Evolutionary conservation across 768 basidiomycete species (phyloP).

Genomic region (Pulveroboletus frians): DNA sequence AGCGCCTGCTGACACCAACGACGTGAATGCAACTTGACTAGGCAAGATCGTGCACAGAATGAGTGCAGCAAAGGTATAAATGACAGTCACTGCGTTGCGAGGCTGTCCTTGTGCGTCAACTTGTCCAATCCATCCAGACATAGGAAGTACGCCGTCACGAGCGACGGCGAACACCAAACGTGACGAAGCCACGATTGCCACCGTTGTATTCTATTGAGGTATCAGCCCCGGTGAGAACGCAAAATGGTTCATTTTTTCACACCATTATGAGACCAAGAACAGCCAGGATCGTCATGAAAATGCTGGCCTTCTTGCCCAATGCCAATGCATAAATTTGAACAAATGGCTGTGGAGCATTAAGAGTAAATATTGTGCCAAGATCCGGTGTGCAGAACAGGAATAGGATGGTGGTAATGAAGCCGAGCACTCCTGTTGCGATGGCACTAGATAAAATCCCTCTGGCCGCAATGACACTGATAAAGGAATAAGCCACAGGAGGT

Average conservation of each 20-base stretch:
- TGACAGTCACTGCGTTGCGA: conserved; percentile 80
- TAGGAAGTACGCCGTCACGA: conserved; percentile 86
- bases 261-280: conserved; percentile 82
- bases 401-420: conserved; percentile 71
- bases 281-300: conserved; percentile 86
- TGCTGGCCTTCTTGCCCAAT: conserved; percentile 69
- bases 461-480: conserved; percentile 62
- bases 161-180: conserved; percentile 89
- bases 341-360: conserved; percentile 86
- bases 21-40: conserved; percentile 88
- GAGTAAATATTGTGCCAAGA: conserved; percentile 65
- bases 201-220: conserved; percentile 65
- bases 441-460: conserved; percentile 79
- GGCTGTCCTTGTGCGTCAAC: conserved; percentile 73
- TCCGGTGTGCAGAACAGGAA: conserved; percentile 85
- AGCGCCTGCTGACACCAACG: conserved; percentile 79
- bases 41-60: conserved; percentile 87
- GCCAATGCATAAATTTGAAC: conserved; percentile 84
- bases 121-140: conserved; percentile 76
- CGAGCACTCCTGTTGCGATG: conserved; percentile 72
- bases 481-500: not conserved
- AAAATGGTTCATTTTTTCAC: conserved; percentile 18
- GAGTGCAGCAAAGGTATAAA: conserved; percentile 68
- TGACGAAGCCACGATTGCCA: conserved; percentile 84
- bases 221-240: not conserved